Base-by-base conservation (phyloP, 371 early-diverging fungal species). In the Rhizopus stolonifer region DNA sequence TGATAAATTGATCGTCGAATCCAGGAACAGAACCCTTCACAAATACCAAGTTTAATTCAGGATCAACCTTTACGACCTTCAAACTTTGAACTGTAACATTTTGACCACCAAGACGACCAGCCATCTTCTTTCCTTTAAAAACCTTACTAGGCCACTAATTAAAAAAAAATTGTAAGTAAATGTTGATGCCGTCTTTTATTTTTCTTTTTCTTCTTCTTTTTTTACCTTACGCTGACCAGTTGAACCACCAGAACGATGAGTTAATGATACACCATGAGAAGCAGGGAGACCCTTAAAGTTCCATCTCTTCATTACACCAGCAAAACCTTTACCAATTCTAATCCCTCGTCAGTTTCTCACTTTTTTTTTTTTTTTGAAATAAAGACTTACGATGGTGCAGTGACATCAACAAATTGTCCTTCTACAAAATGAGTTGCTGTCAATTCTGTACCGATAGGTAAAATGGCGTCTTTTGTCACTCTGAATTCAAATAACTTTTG, bases 71-170 rank as follows among this genome's bases (percentile, higher is more conserved):
- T 64, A 96, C 68, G 13, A 93, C 89, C 65, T 88, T 81, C 24
- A 95, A 75, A 56, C 81, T 90, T 63, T 91, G 90, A 18, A 86
- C 88, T 9, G 96, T 95, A 15, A 81, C 74, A 59, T 70, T 84
- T 32, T 90, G 81, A 52, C 91, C 91, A 54, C 98, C 98, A 88
- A 97, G 89, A 22, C 92, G 85, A 46, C 98, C 98, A 17, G 97
- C 88, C 98, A 98, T 97, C 72, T 98, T 98, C 77, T 95, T 98
- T 19, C 98, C 98, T 64, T 91, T 91, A 67, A 88, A 95, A 45
- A 96, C 96, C 46, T 83, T 87, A 29, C 95, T 95, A 44, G 97
- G 98, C 79, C 75, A 78, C 75, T 77, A 62, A 11, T 32, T 18
- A 13, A n/a, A 44, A n/a, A 2, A 50, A 17, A 26, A 18, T 15